Evolutionary conservation across 1,139 yeast species (phyloP), one percentile per base, ranked within the genome.

Genomic region (Zygoascus sp.): DNA sequence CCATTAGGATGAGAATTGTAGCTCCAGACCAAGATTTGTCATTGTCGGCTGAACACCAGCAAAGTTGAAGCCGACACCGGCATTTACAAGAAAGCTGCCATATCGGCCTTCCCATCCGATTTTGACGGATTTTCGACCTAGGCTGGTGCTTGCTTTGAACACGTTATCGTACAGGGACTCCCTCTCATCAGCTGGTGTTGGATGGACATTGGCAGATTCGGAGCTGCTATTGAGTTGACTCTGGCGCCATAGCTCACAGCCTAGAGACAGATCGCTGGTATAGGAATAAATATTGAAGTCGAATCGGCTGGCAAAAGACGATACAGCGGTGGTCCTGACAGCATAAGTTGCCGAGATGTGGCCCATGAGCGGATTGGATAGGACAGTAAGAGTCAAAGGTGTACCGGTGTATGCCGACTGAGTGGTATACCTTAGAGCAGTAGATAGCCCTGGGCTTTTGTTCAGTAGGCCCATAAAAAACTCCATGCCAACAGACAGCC

Each of bases 231-330:
- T 30, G 11, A 36, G 52, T n/a, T n/a, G n/a, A 13, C 41, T 50
- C 39, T 40, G 51, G 19, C 69, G 78, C 81, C 92, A 88, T 22
- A 92, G 63, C 60, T 92, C 97, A 58, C 86, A 81, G 1, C 98
- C 98, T 30, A 94, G 65, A 0, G 94, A 81, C 48, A 92, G 67
- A 60, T 92, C 88, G 47, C 96, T 86, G 50, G 87, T 86, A 58
- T 92, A 90, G 0, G 97, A 90, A 62, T 87, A 92, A 46, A 88
- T 71, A 61, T 94, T 94, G 63, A 92, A 92, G 59, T 88, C 96
- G 61, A 89, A 89, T 48, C 85, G 76, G 3, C 96, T 85, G 44
- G 92, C 81, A 53, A 92, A 82, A 0, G 95, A 83, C 1, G 95
- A 77, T 11, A 81, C 78, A 0, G 80, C 76, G 5, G 89, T 79